phyloP scores from a whole-genome alignment of 129 eudicot genomes.

The Dittrichia graveolens region DNA sequence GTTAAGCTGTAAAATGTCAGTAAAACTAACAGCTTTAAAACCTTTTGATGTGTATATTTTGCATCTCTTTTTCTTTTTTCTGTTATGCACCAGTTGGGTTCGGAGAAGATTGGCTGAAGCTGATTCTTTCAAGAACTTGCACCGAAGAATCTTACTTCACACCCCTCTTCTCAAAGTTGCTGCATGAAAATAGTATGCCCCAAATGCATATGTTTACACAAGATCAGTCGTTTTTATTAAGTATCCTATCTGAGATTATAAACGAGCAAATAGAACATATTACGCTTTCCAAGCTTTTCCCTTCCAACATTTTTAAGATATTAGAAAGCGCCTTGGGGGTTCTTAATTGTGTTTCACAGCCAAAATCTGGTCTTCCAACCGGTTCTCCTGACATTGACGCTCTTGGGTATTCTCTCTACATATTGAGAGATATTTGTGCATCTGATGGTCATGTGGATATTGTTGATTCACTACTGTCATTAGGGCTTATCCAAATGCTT shows the following conservation, averaged over 20 bases:
- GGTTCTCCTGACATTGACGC: constrained; percentile 53
- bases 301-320: constrained; percentile 44
- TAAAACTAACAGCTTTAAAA: background rate
- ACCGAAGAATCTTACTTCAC: constrained; percentile 54
- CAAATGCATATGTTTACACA: constrained; percentile 38
- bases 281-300: constrained; percentile 43
- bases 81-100: constrained; percentile 47
- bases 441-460: constrained; percentile 40
- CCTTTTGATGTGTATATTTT: background rate
- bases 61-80: background rate
- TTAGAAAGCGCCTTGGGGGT: constrained; percentile 39
- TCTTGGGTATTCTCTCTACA: constrained; percentile 71
- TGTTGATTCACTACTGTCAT: constrained; percentile 47
- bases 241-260: constrained; percentile 60
- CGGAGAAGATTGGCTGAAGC: constrained; percentile 69
- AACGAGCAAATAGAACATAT: constrained; percentile 60
- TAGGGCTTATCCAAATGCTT: constrained; percentile 65
- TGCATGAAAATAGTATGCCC: constrained; percentile 11
- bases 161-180: constrained; percentile 46
- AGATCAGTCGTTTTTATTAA: constrained; percentile 64
- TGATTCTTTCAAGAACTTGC: constrained; percentile 69
- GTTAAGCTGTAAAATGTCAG: background rate
- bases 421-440: constrained; percentile 76
- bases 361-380: constrained; percentile 57
- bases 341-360: constrained; percentile 46